Conservation (phyloP, 176 grass and related monocot genomes). For the Oryza brachyantha region DNA sequence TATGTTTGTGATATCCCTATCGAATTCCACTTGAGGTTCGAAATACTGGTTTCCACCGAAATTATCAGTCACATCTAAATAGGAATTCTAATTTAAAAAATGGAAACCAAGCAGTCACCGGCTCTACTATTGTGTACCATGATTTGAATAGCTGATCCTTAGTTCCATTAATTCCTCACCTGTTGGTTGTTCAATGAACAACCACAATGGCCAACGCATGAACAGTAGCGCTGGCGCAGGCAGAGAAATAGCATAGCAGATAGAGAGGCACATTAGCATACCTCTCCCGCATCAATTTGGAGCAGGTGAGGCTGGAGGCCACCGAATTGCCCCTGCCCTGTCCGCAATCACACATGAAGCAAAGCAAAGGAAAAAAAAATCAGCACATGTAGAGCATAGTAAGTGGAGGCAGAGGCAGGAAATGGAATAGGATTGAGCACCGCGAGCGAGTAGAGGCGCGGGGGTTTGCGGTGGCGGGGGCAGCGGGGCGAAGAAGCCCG, state of each 20-base stretch:
- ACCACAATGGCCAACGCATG: background rate
- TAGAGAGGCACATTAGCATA: background rate
- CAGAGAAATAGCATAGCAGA: background rate
- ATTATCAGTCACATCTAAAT: background rate
- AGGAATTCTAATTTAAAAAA: no score
- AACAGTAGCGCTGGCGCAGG: background rate
- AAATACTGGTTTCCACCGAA: background rate
- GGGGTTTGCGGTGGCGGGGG: no score
- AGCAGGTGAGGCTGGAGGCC: conserved; percentile 44
- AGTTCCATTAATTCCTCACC: background rate
- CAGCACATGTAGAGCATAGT: background rate
- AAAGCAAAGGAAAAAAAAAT: no score
- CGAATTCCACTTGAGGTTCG: background rate
- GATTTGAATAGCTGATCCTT: background rate
- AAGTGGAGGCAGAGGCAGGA: background rate
- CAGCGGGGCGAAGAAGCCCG: conserved; percentile 6
- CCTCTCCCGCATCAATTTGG: conserved; percentile 41
- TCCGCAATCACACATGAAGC: background rate
- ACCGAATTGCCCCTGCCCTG: conserved; percentile 26
- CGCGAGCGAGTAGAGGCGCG: no score
- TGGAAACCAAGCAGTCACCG: no score
- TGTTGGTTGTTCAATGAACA: background rate
- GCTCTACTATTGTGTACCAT: background rate
- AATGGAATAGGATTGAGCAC: background rate
- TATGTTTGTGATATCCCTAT: background rate